Percentiles rank a stretch among this genome's conserved stretches.
Conservation (phyloP, 2,329 filamentous ascomycete genomes). For the Colletotrichum graminicola region DNA sequence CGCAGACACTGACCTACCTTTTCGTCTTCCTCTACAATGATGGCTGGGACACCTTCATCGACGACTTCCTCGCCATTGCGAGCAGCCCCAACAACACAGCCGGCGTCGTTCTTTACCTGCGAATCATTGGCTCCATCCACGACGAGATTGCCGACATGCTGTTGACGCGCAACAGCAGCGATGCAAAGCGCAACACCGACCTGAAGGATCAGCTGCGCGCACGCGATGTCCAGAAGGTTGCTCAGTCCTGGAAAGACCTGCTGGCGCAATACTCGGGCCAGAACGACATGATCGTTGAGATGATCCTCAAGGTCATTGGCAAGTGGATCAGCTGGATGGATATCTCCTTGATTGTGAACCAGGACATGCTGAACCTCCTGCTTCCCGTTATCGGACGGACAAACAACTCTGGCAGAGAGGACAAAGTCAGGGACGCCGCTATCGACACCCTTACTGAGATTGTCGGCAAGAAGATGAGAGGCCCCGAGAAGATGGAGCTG, state of each 20-base stretch:
- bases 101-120: conserved; percentile 88
- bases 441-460: conserved; percentile 97
- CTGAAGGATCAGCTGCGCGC: conserved; percentile 91
- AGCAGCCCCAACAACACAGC: conserved; percentile 69
- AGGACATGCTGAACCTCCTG: conserved; percentile 85
- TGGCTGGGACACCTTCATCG: conserved; percentile 90
- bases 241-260: conserved; percentile 91
- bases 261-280: conserved; percentile 80
- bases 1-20: conserved; percentile 93
- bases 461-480: conserved; percentile 97
- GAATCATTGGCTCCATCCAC: conserved; percentile 89
- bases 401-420: conserved; percentile 71
- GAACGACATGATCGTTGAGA: conserved; percentile 81
- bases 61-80: conserved; percentile 87
- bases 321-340: conserved; percentile 99
- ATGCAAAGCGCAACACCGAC: conserved; percentile 87
- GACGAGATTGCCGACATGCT: conserved; percentile 97
- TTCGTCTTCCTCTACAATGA: conserved; percentile 89
- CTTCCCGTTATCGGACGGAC: conserved; percentile 88
- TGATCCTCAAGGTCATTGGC: conserved; percentile 90
- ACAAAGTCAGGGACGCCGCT: conserved; percentile 88
- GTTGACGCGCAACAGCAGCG: conserved; percentile 79
- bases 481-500: conserved; percentile 92
- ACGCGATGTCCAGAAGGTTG: conserved; percentile 89
- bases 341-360: conserved; percentile 91